A percentile compares a stretch with the other conserved stretches of the same genome.
Evolutionary conservation across 78 protist genomes (phyloP).

Genomic region (Emiliania huxleyi): DNA sequence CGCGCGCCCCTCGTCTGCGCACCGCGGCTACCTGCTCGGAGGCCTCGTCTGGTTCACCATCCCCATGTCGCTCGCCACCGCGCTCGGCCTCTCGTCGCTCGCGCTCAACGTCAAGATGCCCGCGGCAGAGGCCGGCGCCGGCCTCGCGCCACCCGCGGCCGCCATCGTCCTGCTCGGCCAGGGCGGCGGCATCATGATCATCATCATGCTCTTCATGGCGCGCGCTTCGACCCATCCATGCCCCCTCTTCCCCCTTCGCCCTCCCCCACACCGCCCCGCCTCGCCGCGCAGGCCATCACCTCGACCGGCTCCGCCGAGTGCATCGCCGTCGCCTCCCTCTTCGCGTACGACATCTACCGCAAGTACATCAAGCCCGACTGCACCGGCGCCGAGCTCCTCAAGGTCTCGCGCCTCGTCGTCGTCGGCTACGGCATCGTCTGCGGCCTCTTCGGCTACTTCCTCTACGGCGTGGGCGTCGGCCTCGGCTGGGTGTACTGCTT

Average conservation of each 20-base stretch:
- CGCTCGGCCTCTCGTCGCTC: too few relatives aligned
- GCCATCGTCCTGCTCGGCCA: background rate
- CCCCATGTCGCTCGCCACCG: slow-evolving; percentile 38
- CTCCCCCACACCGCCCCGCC: too few relatives aligned
- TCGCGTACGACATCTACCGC: too few relatives aligned
- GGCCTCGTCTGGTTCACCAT: slow-evolving; percentile 34
- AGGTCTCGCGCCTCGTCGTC: background rate
- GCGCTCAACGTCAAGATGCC: too few relatives aligned
- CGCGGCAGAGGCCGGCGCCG: slow-evolving; percentile 13
- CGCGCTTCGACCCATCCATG: too few relatives aligned
- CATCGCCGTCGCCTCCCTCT: too few relatives aligned
- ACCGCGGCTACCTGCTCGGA: slow-evolving; percentile 30
- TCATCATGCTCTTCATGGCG: background rate
- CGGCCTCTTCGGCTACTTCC: slow-evolving; percentile 1
- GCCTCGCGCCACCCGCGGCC: background rate
- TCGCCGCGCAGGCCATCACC: too few relatives aligned
- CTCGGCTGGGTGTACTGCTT: slow-evolving; percentile 35
- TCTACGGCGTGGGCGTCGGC: background rate
- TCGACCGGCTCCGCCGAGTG: too few relatives aligned
- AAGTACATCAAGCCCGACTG: background rate
- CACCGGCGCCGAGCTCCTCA: background rate
- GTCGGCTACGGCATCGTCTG: too few relatives aligned
- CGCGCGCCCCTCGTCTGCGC: background rate
- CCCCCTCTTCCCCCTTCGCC: too few relatives aligned
- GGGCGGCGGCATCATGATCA: background rate